Percentiles rank a stretch among this genome's conserved stretches.
These are phyloP conservation scores for Linnemannia elongata DNA, from an alignment of 192 early-diverging fungal species.

Conservation along the genomic window DNA sequence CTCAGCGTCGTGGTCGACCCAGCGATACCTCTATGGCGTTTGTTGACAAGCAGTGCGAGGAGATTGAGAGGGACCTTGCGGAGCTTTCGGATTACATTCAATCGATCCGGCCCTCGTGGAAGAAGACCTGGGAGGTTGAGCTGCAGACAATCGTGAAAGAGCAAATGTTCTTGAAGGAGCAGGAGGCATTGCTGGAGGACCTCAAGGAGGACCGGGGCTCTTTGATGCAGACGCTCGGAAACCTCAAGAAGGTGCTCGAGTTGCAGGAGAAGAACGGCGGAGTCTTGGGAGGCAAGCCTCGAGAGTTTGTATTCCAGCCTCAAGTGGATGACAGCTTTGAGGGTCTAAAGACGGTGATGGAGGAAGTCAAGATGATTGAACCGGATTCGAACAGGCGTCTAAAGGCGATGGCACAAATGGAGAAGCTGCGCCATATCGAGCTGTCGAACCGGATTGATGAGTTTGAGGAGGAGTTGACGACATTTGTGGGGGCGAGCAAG, in stretches of 20 bases:
- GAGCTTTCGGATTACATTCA: conserved; percentile 69
- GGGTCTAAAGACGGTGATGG: conserved; percentile 72
- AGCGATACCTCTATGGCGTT: conserved; percentile 63
- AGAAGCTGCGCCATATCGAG: conserved; percentile 73
- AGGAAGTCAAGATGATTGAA: conserved; percentile 76
- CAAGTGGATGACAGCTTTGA: conserved; percentile 68
- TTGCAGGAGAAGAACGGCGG: conserved; percentile 60
- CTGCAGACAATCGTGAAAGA: conserved; percentile 82
- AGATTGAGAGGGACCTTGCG: conserved; percentile 61
- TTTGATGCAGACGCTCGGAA: conserved; percentile 67
- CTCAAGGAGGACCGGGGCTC: conserved; percentile 73
- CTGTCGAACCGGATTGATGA: conserved; percentile 76
- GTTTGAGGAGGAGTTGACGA: conserved; percentile 76
- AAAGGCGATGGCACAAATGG: conserved; percentile 71
- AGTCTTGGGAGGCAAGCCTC: conserved; percentile 44
- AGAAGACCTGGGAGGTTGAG: conserved; percentile 87
- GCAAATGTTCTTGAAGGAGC: conserved; percentile 82
- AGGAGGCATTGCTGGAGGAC: conserved; percentile 76
- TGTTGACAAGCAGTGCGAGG: conserved; percentile 62
- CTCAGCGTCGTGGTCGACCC: conserved; percentile 72
- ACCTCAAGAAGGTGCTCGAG: conserved; percentile 70
- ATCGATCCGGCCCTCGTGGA: conserved; percentile 75
- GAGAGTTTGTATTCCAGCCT: conserved; percentile 66
- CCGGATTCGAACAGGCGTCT: conserved; percentile 72
- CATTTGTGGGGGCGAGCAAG: conserved; percentile 72